Conservation (phyloP, 2,329 filamentous ascomycete species). For the Basipetospora chlamydospora region DNA sequence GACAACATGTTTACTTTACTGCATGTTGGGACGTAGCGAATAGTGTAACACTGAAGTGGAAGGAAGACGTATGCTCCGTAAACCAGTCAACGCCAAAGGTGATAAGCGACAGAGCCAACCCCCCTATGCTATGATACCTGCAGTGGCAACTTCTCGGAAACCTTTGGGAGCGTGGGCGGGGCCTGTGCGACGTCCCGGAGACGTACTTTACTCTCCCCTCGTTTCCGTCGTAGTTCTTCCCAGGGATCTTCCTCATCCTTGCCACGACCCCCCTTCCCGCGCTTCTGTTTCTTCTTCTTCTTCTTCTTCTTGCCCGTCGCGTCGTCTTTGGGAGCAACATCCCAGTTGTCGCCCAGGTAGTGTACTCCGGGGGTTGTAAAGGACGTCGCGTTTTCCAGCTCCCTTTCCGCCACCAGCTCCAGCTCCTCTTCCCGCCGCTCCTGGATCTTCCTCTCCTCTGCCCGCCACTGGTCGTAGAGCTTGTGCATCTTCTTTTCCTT, state of each 20-base stretch:
- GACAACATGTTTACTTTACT: too few species aligned
- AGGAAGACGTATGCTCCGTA: too few species aligned
- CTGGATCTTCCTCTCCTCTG: slow-evolving; percentile 48
- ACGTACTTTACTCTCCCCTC: slow-evolving; percentile 37
- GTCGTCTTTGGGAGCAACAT: slow-evolving; percentile 23
- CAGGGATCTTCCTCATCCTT: slow-evolving; percentile 54
- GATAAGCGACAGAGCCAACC: too few species aligned
- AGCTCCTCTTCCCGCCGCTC: slow-evolving; percentile 52
- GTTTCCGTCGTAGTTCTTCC: slow-evolving; percentile 55
- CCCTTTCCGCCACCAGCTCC: slow-evolving; percentile 47
- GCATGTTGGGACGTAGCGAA: too few species aligned
- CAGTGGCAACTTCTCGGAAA: slow-evolving; percentile 5
- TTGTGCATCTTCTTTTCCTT: slow-evolving; percentile 76
- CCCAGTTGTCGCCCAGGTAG: slow-evolving; percentile 5
- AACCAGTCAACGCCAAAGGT: too few species aligned
- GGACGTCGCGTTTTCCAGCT: slow-evolving; percentile 34
- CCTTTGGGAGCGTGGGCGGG: slow-evolving; percentile 56
- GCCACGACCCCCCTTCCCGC: slow-evolving; percentile 15
- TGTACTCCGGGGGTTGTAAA: slow-evolving; percentile 1
- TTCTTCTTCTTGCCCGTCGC: slow-evolving; percentile 24
- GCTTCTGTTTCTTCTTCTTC: slow-evolving; percentile 27
- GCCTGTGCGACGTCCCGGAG: slow-evolving; percentile 53
- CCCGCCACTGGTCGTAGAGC: slow-evolving; percentile 63
- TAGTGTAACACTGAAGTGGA: too few species aligned
- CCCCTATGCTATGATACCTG: too few species aligned